Base-by-base conservation (phyloP, 805 yeast species). In the Kluyveromyces dobzhanskii region DNA sequence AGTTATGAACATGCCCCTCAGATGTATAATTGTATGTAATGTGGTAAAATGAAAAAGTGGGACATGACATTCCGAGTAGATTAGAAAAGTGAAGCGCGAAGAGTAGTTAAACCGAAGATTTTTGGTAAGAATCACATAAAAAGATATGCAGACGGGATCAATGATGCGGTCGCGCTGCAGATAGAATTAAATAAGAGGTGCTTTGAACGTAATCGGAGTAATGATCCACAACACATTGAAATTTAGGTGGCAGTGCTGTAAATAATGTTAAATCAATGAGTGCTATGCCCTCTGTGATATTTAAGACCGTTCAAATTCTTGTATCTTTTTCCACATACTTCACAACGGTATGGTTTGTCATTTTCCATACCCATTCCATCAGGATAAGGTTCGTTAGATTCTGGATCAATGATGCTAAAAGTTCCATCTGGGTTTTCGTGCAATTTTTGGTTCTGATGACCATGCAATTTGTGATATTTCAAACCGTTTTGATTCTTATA, bases 301-400 rank as follows among this genome's bases (percentile, higher is more conserved):
- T 92, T 92, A 62, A 92, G 71, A 19, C 98, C 98, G 61, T 92
- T 92, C 54, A 92, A 69, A 57, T 92, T 92, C 71, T 92, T 92
- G 67, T 92, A 92, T 41, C 98, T 70, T 65, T 90, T 92, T 43
- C 97, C 97, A 66, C 98, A 92, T 31, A 90, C 95, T 65, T 92
- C 97, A 65, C 98, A 92, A 56, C 97, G 75, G 62, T 90, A 92
- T 28, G 98, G 98, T 67, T 92, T 92, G 67, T 92, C 98, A 68
- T 86, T 88, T 62, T 92, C 98, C 75, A 86, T 75, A 17, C 88
- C 95, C 64, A 86, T 81, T 4, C 95, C 95, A 59, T 90, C 95
- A 30, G 90, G 85, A 57, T 85, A 85, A 8, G 95, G 95, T 41
- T 87, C 75, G 54, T 85, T 86, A 28, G 79, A 72, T 54, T 80